phyloP scores from a whole-genome alignment of 352 stramenopile genomes.

The Stramenopiles sp. region DNA sequence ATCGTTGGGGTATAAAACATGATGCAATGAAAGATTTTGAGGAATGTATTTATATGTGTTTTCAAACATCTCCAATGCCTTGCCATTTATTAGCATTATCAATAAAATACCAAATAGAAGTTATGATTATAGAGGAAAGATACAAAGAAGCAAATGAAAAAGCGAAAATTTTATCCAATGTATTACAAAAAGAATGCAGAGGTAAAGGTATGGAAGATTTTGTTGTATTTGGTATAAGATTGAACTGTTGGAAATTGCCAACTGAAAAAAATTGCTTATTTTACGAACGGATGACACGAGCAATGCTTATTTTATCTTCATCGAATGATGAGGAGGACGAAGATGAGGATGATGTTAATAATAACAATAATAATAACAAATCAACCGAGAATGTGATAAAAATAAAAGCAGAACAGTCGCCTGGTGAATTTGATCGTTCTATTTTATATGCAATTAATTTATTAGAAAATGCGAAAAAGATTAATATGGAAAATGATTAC shows the following conservation, averaged over 20 bases:
- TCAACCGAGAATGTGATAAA: not conserved
- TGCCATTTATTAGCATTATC: not conserved
- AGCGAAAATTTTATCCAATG: not conserved
- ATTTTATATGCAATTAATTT: not conserved
- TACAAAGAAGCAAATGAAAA: not conserved
- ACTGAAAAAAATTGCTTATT: not conserved
- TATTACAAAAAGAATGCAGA: not conserved
- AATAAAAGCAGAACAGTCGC: not conserved
- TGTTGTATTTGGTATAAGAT: not conserved
- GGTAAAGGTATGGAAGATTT: not conserved
- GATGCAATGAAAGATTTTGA: not conserved
- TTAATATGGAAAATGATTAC: not conserved
- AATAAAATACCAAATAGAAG: not conserved
- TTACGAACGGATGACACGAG: not conserved
- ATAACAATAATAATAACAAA: no score
- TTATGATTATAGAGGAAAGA: not conserved
- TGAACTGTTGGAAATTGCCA: not conserved
- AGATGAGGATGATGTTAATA: no score
- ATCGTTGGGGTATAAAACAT: not conserved
- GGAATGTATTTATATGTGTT: not conserved
- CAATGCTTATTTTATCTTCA: not conserved
- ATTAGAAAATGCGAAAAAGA: not conserved
- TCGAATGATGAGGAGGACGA: no score
- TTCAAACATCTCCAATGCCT: not conserved
- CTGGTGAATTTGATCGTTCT: not conserved